Base-by-base conservation (phyloP, 495 filamentous ascomycete genomes). In the Penicillium ucsense region DNA sequence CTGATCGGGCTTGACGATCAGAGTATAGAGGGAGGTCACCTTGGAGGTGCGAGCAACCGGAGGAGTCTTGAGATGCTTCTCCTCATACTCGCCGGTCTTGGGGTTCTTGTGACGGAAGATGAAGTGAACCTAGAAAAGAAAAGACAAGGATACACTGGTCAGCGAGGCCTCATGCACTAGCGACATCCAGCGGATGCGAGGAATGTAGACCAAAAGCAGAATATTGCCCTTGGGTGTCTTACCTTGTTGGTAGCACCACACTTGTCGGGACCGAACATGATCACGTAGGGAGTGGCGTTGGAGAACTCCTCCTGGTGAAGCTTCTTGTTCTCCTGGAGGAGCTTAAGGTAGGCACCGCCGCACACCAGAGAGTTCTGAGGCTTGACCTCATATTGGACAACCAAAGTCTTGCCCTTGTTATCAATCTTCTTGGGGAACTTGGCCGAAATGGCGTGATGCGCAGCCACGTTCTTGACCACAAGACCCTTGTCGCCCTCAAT, bases 31-130 rank as follows among this genome's bases (percentile, higher is more conserved):
- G 55, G 90, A 82, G 45, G 88, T 85, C 53, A 84, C 81, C 81
- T 96, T 96, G 72, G 79, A 78, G 64, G 91, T 94, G 59, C 82
- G 83, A 61, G 91, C 89, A 43, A 82, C 72, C 37, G 94, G 89
- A 36, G 92, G 82, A 57, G 78, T 77, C 66, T 80, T 85, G 45
- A 97, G 78, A 74, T 99, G 94, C 82, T 99, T 99, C 85, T 99
- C 94, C 79, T 97, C 92, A 59, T 99, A 99, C 70, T 96, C 91
- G 69, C 92, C 90, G 42, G 89, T 96, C 86, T 95, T 97, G 61
- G 94, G 94, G 81, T 97, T 99, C 85, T 97, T 99, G 86, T 97
- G 94, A 66, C 92, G 91, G 85, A 99, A 94, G 71, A 99, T 99
- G 74, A 99, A 95, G 79, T 99, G 94, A 47, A 99, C 88, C 80